phyloP scores from a whole-genome alignment of 768 basidiomycete genomes.

The Mycena kentingensis region DNA sequence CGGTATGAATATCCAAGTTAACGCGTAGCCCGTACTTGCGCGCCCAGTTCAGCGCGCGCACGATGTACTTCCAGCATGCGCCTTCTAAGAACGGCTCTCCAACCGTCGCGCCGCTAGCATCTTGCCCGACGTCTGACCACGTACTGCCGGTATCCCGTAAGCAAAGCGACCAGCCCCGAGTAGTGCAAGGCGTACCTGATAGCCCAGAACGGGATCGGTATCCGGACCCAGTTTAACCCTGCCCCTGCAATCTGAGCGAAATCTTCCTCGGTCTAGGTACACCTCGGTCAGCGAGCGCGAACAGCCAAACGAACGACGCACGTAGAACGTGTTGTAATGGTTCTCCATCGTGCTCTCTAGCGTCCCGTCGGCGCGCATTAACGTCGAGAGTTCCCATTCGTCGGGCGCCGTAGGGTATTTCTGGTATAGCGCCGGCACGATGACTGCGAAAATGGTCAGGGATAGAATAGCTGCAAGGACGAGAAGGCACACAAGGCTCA shows the following conservation, averaged over 20 bases:
- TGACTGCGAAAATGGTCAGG: slow-evolving; percentile 32
- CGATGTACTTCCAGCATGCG: slow-evolving; percentile 46
- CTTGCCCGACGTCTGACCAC: slow-evolving; percentile 3
- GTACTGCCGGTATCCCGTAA: not conserved
- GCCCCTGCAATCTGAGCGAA: slow-evolving; percentile 88
- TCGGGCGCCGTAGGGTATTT: slow-evolving; percentile 65
- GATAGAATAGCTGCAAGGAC: not conserved
- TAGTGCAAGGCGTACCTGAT: slow-evolving; percentile 47
- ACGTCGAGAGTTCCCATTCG: slow-evolving; percentile 73
- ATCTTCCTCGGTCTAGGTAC: slow-evolving; percentile 86
- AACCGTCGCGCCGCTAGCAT: not conserved
- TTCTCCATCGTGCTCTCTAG: slow-evolving; percentile 56
- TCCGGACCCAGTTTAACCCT: slow-evolving; percentile 82
- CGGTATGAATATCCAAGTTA: slow-evolving; percentile 62
- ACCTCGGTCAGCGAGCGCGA: not conserved
- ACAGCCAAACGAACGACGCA: slow-evolving; percentile 39
- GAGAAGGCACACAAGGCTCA: slow-evolving; percentile 48
- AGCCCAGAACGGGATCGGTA: slow-evolving; percentile 88
- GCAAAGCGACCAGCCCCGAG: not conserved
- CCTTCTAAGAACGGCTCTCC: slow-evolving; percentile 5
- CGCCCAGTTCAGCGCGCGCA: slow-evolving; percentile 66
- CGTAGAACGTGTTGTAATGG: slow-evolving; percentile 86
- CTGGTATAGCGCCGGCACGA: slow-evolving; percentile 67
- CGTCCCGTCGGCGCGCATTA: slow-evolving; percentile 65
- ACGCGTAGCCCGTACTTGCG: slow-evolving; percentile 72